Base-by-base conservation (phyloP, 768 basidiomycete species). In the Xanthoconium purpureum region DNA sequence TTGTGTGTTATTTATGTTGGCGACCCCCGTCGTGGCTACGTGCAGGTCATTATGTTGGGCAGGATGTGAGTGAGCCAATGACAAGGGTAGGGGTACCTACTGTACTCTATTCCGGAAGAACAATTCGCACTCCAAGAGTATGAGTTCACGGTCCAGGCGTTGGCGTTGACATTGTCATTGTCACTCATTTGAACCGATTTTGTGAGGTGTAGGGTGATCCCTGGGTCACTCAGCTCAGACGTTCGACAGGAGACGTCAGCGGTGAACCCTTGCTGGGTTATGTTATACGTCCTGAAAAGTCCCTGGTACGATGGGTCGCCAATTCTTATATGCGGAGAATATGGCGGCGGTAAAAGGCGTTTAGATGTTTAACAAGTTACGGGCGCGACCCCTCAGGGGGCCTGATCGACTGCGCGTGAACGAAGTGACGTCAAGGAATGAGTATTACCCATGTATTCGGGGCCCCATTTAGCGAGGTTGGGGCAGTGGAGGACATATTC, bases 401-500 rank as follows among this genome's bases (percentile, higher is more conserved):
- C n/a, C n/a, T n/a, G n/a, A n/a, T n/a, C n/a, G n/a, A n/a, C n/a
- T n/a, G n/a, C n/a, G n/a, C n/a, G n/a, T n/a, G n/a, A n/a, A n/a
- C n/a, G n/a, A n/a, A n/a, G n/a, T n/a, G n/a, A n/a, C n/a, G n/a
- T n/a, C n/a, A n/a, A n/a, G n/a, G n/a, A n/a, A n/a, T n/a, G n/a
- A n/a, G n/a, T n/a, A n/a, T n/a, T 71, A 11, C 82, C 82, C 72
- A 80, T 80, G 63, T 78, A 85, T 1, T 60, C 55, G 0, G 76
- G 60, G 39, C 67, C 64, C 80, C 79, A 80, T 6, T 66, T 56
- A 1, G 76, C 75, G 36, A 84, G 75, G 37, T 80, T 77, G 2
- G 73, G 71, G 58, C 84, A 85, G 59, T 84, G 84, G 0, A 83
- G 77, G 40, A 80, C 75, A 61, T 80, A 85, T 56, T 85, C 84